Conservation (phyloP, 805 yeast genomes). For the Pichia heedii region DNA sequence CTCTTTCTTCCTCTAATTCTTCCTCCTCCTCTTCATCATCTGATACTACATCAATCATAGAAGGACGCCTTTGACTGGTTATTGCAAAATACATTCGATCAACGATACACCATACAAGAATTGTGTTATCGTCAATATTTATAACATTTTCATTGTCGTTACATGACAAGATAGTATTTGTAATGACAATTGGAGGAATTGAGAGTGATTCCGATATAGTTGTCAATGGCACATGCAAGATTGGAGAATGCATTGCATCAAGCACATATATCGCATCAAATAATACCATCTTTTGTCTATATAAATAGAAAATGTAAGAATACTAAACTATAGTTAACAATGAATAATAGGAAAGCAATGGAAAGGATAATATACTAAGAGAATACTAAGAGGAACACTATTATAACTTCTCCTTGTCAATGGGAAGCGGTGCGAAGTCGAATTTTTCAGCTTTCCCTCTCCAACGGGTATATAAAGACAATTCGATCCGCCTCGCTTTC, state of each 20-base stretch:
- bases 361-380: too few relatives aligned
- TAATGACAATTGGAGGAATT: background rate
- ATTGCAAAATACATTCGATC: constrained; percentile 15
- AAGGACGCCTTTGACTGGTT: constrained; percentile 12
- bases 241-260: background rate
- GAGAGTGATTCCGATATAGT: background rate
- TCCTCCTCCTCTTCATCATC: constrained; percentile 24
- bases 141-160: too few relatives aligned
- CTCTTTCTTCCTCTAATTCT: constrained; percentile 17
- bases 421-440: too few relatives aligned
- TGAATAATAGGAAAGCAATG: too few relatives aligned
- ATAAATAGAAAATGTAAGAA: too few relatives aligned
- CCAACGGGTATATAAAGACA: too few relatives aligned
- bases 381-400: too few relatives aligned
- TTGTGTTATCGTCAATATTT: background rate
- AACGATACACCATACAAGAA: constrained; percentile 7
- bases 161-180: background rate
- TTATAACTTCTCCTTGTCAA: too few relatives aligned
- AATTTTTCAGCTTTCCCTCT: too few relatives aligned
- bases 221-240: background rate
- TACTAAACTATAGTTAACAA: too few relatives aligned
- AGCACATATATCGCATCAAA: background rate
- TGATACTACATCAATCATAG: constrained; percentile 21
- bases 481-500: too few relatives aligned
- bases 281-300: too few relatives aligned